phyloP scores from a whole-genome alignment of 257 asterid genomes.

The Datura wrightii region DNA sequence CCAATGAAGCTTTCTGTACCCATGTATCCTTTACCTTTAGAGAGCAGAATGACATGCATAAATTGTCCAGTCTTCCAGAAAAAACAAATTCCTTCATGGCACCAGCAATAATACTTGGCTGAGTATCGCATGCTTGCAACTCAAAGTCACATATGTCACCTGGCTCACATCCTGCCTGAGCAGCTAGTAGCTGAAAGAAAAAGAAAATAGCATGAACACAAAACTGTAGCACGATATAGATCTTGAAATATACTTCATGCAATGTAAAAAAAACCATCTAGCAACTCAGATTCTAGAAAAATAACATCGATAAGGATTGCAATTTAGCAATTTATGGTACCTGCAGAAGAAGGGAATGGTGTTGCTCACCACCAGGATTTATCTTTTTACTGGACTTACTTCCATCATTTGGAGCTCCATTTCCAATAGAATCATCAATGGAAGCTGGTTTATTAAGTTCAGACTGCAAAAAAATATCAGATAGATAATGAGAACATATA shows the following conservation, averaged over 20 bases:
- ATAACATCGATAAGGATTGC: slow-evolving; percentile 5
- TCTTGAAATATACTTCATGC: slow-evolving; percentile 14
- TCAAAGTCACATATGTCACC: slow-evolving; percentile 94
- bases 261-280: not conserved
- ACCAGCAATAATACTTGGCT: slow-evolving; percentile 85
- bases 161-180: slow-evolving; percentile 75
- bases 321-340: slow-evolving; percentile 37
- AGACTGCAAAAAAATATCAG: slow-evolving; percentile 52
- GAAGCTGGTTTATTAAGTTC: slow-evolving; percentile 71
- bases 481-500: slow-evolving; percentile 13
- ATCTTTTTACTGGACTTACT: slow-evolving; percentile 46
- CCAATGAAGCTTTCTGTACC: not conserved
- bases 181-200: slow-evolving; percentile 70
- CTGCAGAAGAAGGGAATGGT: slow-evolving; percentile 89
- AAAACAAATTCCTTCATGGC: slow-evolving; percentile 88
- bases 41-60: slow-evolving; percentile 96
- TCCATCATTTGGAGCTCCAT: slow-evolving; percentile 47
- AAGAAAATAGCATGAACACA: not conserved
- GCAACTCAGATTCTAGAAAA: slow-evolving; percentile 2
- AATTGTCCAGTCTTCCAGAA: slow-evolving; percentile 96
- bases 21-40: slow-evolving; percentile 60
- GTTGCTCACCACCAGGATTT: slow-evolving; percentile 48
- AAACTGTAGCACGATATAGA: slow-evolving; percentile 5
- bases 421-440: slow-evolving; percentile 52
- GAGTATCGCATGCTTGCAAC: slow-evolving; percentile 95